phyloP scores from a whole-genome alignment of 495 filamentous ascomycete genomes.

The Geopyxis carbonaria region DNA sequence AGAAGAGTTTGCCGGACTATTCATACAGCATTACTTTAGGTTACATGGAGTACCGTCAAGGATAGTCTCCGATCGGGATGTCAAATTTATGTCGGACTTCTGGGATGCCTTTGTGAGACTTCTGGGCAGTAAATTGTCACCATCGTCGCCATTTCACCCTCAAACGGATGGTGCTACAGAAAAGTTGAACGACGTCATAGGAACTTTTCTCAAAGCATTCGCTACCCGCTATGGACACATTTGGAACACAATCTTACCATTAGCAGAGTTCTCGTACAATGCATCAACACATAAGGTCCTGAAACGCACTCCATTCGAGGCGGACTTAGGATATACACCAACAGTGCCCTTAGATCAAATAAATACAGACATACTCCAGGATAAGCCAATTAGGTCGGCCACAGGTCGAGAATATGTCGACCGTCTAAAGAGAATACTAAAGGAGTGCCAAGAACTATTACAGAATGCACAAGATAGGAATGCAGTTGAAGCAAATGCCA shows the following conservation, averaged over 20 bases:
- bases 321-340: slow-evolving; percentile 1
- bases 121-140: background rate
- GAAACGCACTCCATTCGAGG: slow-evolving; percentile 2
- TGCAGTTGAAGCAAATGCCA: too few relatives aligned
- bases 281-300: background rate
- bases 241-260: background rate
- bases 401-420: background rate
- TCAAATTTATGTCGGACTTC: background rate
- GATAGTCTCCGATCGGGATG: slow-evolving; percentile 7
- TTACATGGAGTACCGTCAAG: slow-evolving; percentile 4
- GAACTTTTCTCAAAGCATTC: background rate
- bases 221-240: background rate
- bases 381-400: background rate
- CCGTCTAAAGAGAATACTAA: background rate
- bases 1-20: background rate
- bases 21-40: too few relatives aligned
- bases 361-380: background rate
- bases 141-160: background rate
- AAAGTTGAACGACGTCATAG: background rate
- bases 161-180: slow-evolving; percentile 3
- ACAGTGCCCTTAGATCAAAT: slow-evolving; percentile 1
- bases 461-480: background rate
- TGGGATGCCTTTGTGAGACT: slow-evolving; percentile 6
- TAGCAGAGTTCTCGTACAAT: slow-evolving; percentile 8
- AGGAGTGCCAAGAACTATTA: background rate